A percentile compares a stretch with the other conserved stretches of the same genome.
Evolutionary conservation across 2,329 filamentous ascomycete genomes (phyloP).

Genomic region (Stemphylium beticola): DNA sequence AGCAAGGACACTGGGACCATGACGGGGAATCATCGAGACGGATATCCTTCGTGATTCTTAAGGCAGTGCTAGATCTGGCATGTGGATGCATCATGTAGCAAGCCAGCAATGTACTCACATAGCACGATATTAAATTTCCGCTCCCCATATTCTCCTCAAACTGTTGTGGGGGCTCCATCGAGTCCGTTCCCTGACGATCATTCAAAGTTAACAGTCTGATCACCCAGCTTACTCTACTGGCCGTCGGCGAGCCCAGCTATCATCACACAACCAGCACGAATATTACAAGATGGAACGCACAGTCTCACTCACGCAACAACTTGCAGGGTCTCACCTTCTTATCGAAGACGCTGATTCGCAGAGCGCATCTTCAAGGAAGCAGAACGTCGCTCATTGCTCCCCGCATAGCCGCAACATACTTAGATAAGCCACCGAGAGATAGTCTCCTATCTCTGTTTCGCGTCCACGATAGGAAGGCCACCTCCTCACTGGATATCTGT

Average conservation of each 20-base stretch:
- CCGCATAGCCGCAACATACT: slow-evolving; percentile 17
- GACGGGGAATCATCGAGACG: neutral
- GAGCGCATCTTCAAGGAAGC: neutral
- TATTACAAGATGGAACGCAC: slow-evolving; percentile 2
- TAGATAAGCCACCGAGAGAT: slow-evolving; percentile 34
- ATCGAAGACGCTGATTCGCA: slow-evolving; percentile 3
- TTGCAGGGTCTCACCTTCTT: neutral
- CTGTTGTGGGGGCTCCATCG: slow-evolving; percentile 10
- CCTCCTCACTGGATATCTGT: slow-evolving; percentile 18
- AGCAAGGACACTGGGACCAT: neutral
- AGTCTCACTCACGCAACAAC: neutral
- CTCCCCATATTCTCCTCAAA: neutral
- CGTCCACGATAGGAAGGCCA: slow-evolving; percentile 44
- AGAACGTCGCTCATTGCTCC: slow-evolving; percentile 9
- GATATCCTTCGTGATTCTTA: neutral
- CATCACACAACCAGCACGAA: neutral
- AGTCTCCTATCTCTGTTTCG: slow-evolving; percentile 26
- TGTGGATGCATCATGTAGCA: slow-evolving; percentile 1
- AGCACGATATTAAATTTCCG: neutral
- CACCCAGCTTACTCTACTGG: neutral
- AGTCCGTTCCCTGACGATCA: neutral
- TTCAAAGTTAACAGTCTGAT: neutral
- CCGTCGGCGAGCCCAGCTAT: slow-evolving; percentile 7
- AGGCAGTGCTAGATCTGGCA: neutral
- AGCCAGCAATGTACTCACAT: slow-evolving; percentile 16